These are phyloP conservation scores for Medicago truncatula DNA, from an alignment of 306 rosid species.

Conservation along the genomic window DNA sequence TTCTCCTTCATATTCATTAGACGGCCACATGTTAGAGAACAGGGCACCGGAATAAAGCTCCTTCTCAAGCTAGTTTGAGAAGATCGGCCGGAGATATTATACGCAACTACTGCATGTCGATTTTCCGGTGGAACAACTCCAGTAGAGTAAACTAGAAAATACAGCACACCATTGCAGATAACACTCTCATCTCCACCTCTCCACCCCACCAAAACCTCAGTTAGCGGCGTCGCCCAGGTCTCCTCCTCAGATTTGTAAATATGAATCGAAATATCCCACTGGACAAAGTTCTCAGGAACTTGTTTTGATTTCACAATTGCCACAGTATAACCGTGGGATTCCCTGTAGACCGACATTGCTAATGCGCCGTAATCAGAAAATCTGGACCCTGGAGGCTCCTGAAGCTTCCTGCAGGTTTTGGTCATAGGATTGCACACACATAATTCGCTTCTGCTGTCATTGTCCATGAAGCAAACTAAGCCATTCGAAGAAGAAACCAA, in stretches of 20 bases:
- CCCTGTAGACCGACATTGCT: constrained; percentile 69
- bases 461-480: constrained; percentile 89
- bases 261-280: constrained; percentile 82
- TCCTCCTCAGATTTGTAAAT: constrained; percentile 62
- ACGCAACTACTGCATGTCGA: constrained; percentile 75
- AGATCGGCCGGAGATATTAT: constrained; percentile 57
- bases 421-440: constrained; percentile 85
- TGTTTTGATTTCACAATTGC: constrained; percentile 84
- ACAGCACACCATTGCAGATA: constrained; percentile 81
- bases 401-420: constrained; percentile 59
- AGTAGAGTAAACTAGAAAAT: constrained; percentile 78
- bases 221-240: constrained; percentile 66
- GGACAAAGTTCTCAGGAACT: constrained; percentile 76
- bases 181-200: constrained; percentile 95
- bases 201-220: constrained; percentile 89
- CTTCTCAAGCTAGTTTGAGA: constrained; percentile 59
- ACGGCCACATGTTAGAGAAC: constrained; percentile 91
- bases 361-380: constrained; percentile 81
- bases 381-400: constrained; percentile 68
- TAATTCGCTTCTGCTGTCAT: constrained; percentile 64
- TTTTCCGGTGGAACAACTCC: constrained; percentile 64
- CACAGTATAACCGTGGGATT: constrained; percentile 57
- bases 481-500: constrained; percentile 76
- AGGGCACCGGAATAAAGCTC: constrained; percentile 78
- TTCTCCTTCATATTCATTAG: constrained; percentile 87